Evolutionary conservation across 257 asterid species (phyloP).

Genomic region (Ilex asprella): DNA sequence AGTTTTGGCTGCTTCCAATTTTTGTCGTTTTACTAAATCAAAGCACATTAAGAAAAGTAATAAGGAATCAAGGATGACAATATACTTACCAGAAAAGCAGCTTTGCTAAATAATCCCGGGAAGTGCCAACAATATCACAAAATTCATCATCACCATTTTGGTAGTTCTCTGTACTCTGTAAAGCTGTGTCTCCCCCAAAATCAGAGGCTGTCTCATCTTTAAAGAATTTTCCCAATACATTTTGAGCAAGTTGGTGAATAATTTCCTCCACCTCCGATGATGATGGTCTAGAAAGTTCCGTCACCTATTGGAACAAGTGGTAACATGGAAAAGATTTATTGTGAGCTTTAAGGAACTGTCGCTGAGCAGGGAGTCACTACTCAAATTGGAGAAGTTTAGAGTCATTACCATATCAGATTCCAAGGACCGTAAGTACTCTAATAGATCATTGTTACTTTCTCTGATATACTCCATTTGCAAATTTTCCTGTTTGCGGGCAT

Average conservation of each 20-base stretch:
- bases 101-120: slow-evolving; percentile 93
- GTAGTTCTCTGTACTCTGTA: slow-evolving; percentile 26
- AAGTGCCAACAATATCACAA: slow-evolving; percentile 43
- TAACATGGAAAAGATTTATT: not conserved
- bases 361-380: not conserved
- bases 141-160: slow-evolving; percentile 24
- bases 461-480: slow-evolving; percentile 51
- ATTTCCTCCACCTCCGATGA: slow-evolving; percentile 87
- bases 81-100: slow-evolving; percentile 83
- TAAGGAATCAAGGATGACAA: slow-evolving; percentile 1
- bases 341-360: not conserved
- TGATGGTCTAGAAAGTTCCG: slow-evolving; percentile 81
- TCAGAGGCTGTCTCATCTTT: slow-evolving; percentile 44
- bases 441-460: slow-evolving; percentile 60
- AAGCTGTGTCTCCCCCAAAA: slow-evolving; percentile 23
- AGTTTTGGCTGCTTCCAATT: not conserved
- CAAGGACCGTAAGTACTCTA: slow-evolving; percentile 82
- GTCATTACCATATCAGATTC: slow-evolving; percentile 79
- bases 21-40: not conserved
- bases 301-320: slow-evolving; percentile 43
- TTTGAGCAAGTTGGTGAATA: slow-evolving; percentile 81
- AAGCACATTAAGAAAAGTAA: slow-evolving; percentile 4
- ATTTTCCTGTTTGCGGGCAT: slow-evolving; percentile 51
- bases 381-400: not conserved
- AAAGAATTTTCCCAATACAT: slow-evolving; percentile 47